Percentiles rank a stretch among this genome's conserved stretches.
phyloP scores from a whole-genome alignment of 73 alveolate genomes.

The Halteria grandinella region DNA sequence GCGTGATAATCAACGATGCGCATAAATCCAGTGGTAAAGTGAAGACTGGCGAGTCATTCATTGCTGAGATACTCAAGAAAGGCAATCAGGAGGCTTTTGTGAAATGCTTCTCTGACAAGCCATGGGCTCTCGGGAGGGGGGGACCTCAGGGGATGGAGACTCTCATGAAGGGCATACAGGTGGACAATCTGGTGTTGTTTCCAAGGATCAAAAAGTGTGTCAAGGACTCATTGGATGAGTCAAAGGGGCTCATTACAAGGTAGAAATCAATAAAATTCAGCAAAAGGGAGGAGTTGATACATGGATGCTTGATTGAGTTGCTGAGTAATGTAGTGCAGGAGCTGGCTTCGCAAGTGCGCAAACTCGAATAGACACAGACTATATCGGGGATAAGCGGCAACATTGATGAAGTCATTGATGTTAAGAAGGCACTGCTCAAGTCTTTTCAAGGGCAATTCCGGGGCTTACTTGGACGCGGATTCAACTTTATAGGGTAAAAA shows the following conservation, averaged over 20 bases:
- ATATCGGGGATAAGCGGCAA: no score
- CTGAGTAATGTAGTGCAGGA: no score
- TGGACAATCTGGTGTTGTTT: constrained; percentile 29
- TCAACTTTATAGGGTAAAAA: constrained; percentile 42
- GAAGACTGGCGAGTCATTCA: constrained; percentile 31
- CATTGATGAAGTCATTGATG: constrained; percentile 30
- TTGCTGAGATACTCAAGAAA: constrained; percentile 19
- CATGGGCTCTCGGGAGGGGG: constrained; percentile 31
- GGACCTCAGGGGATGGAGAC: constrained; percentile 21
- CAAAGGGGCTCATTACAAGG: constrained; percentile 24
- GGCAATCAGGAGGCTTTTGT: constrained; percentile 57
- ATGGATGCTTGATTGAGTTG: no score
- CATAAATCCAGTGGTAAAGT: constrained; percentile 13
- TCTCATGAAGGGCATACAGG: constrained; percentile 38
- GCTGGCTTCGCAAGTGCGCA: no score
- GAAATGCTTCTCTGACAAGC: constrained; percentile 41
- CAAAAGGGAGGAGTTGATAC: no score
- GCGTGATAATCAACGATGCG: constrained; percentile 42
- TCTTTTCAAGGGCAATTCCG: constrained; percentile 17
- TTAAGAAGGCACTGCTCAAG: constrained; percentile 30
- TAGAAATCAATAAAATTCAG: no score
- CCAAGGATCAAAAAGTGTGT: constrained; percentile 54
- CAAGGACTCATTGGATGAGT: constrained; percentile 49
- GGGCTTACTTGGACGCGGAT: constrained; percentile 15
- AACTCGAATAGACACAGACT: no score